Base-by-base conservation (phyloP, 495 filamentous ascomycete species). In the Penicillium malachiteum region DNA sequence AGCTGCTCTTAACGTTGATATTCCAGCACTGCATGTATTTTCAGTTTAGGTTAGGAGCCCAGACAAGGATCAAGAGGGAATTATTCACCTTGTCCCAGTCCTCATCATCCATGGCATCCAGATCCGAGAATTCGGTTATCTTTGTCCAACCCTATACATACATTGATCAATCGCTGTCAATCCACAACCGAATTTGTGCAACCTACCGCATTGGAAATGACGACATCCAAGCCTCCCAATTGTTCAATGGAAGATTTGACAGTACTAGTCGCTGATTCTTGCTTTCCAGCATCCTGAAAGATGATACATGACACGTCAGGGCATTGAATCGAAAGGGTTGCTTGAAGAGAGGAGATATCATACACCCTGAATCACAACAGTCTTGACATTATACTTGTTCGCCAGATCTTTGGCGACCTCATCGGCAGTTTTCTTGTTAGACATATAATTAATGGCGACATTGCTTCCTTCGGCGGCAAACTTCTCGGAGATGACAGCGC, bases 41-140 rank as follows among this genome's bases (percentile, higher is more conserved):
- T 30, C 9, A 5, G 33, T 63, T 33, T 33, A 34, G 49, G 18
- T 39, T 30, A 37, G 21, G 35, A 40, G 16, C 3, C 11, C 16
- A 17, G 1, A 18, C 4, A 43, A 18, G 9, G 6, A 44, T 10
- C 10, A 21, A 2, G 18, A 13, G 13, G 17, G 7, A 21, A 32
- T 42, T n/a, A n/a, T n/a, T n/a, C n/a, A 85, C 83, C 72, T 80
- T 86, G 58, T 90, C 87, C 87, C 88, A 92, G 32, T 90, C 88
- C 5, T 79, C 79, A 30, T 85, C 79, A 33, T 73, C 71, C 67
- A 87, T 76, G 6, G 83, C 80, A 59, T 84, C 71, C 17, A 91
- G 72, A 62, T 91, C 84, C n/a, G 52, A 67, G 57, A 88, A 90
- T 10, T 69, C 71, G 11, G 81, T 77, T 48, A 89, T 80, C 60